Base-by-base conservation (phyloP, 75 land plant species). In the Chamaecyparis obtusa region DNA sequence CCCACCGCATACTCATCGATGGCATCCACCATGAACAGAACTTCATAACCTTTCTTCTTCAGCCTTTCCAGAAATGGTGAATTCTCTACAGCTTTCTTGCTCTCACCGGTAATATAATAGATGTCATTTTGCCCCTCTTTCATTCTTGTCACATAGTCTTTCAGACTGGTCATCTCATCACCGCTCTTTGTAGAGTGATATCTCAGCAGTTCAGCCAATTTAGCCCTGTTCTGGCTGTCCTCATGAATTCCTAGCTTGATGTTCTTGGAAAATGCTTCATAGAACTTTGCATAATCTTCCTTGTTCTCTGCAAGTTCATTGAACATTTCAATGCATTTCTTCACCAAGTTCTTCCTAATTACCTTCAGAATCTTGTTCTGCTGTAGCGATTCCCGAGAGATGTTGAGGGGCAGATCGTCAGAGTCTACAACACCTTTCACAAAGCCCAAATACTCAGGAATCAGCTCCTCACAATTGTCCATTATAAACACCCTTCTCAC, bases 401-500 rank as follows among this genome's bases (percentile, higher is more conserved):
- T 95, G 90, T 95, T 95, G 86, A 95, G 91, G 0, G 96, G 96
- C 85, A 95, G 86, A 81, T 95, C 96, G 60, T 95, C 94, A 36
- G 95, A 94, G 54, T 94, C 95, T 8, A 94, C 95, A 71, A 96
- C 90, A 21, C 96, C 97, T 88, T 93, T 93, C 19, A 96, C 90
- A 80, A 95, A 96, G 49, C 96, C 82, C 78, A 96, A 75, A 80
- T 93, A 96, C 83, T 96, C 96, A 3, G 96, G 97, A 37, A 96
- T 96, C 43, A 96, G 80, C 88, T 96, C 96, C 89, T 96, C 95
- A 83, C 95, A 95, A 90, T 95, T 94, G 87, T 95, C 97, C 97
- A 95, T 95, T 75, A 94, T 95, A 91, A 95, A 95, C 60, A 95
- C 96, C 72, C 96, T 86, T 56, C 96, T 86, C 44, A 95, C 96